A percentile compares a stretch with the other conserved stretches of the same genome.
phyloP scores from a whole-genome alignment of 371 early-diverging fungal species.

The Umbelopsis sp. region DNA sequence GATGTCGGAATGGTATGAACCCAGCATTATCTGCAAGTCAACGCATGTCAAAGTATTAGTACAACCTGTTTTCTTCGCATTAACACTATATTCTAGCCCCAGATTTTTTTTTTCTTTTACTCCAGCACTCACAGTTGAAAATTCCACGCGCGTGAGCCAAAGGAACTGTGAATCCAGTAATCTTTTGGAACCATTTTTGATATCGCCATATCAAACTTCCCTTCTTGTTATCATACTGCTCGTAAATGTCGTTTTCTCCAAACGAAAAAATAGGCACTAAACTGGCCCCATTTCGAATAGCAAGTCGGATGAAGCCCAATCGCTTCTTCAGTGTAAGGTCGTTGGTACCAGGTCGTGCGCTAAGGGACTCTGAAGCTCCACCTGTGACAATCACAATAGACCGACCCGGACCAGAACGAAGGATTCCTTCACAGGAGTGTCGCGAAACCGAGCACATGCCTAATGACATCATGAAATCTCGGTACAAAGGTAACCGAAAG shows the following conservation, averaged over 20 bases:
- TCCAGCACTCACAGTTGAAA: constrained; percentile 55
- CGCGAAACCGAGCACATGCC: constrained; percentile 83
- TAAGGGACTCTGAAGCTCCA: constrained; percentile 79
- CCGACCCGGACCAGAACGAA: constrained; percentile 76
- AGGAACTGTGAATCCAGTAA: constrained; percentile 65
- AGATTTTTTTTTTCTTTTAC: neutral
- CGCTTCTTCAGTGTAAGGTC: constrained; percentile 74
- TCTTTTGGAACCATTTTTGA: constrained; percentile 60
- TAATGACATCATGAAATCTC: constrained; percentile 70
- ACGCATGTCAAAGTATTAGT: neutral
- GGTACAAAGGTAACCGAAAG: constrained; percentile 76
- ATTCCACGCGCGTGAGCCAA: constrained; percentile 71
- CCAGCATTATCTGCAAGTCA: constrained; percentile 47
- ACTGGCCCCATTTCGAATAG: constrained; percentile 68
- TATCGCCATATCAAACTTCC: constrained; percentile 55
- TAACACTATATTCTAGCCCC: no score
- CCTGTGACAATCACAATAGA: constrained; percentile 81
- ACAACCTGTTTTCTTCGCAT: no score
- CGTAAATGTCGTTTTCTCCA: constrained; percentile 86
- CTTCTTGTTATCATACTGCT: constrained; percentile 57
- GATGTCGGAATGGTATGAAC: constrained; percentile 55
- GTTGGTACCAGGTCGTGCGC: constrained; percentile 64
- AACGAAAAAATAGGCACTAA: constrained; percentile 80
- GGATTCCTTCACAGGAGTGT: constrained; percentile 70
- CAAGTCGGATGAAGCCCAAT: constrained; percentile 83